Evolutionary conservation across 2,329 filamentous ascomycete species (phyloP).

Genomic region (Clathrospora elynae): DNA sequence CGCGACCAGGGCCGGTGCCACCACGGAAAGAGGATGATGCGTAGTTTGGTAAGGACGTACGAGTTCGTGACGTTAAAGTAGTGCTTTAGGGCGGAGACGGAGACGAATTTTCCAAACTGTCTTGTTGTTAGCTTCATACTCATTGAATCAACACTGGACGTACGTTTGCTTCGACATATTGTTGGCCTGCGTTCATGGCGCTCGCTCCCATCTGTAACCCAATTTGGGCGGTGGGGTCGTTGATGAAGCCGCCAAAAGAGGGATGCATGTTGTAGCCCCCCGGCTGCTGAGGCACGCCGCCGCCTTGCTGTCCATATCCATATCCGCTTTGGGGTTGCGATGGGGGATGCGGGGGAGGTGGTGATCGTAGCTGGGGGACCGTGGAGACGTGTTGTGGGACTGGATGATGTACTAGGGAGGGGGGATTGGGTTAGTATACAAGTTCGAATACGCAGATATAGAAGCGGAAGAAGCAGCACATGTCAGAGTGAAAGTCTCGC

Average conservation of each 20-base stretch:
- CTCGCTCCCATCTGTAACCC: slow-evolving; percentile 92
- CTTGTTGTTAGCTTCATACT: slow-evolving; percentile 9
- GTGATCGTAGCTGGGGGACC: slow-evolving; percentile 94
- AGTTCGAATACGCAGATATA: background rate
- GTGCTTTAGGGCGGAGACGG: slow-evolving; percentile 90
- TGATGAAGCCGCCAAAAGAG: slow-evolving; percentile 90
- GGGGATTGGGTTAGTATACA: slow-evolving; percentile 7
- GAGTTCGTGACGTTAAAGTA: slow-evolving; percentile 99
- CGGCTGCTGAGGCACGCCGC: slow-evolving; percentile 48
- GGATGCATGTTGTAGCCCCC: slow-evolving; percentile 52
- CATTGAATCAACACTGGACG: slow-evolving; percentile 33
- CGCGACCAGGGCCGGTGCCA: slow-evolving; percentile 96
- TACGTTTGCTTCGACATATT: slow-evolving; percentile 96
- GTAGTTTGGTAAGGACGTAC: slow-evolving; percentile 92
- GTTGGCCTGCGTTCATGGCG: slow-evolving; percentile 87
- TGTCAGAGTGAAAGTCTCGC: too few species aligned
- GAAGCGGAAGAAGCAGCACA: too few species aligned
- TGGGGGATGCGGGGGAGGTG: slow-evolving; percentile 76
- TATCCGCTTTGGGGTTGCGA: slow-evolving; percentile 70
- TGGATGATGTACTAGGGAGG: slow-evolving; percentile 71
- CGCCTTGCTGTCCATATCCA: slow-evolving; percentile 72
- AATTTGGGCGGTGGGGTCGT: slow-evolving; percentile 92
- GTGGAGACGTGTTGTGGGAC: slow-evolving; percentile 98
- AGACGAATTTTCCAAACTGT: slow-evolving; percentile 81
- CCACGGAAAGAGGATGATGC: slow-evolving; percentile 95